Evolutionary conservation across 140 eudicot genomes (phyloP).

Genomic region (Senecio squalidus): DNA sequence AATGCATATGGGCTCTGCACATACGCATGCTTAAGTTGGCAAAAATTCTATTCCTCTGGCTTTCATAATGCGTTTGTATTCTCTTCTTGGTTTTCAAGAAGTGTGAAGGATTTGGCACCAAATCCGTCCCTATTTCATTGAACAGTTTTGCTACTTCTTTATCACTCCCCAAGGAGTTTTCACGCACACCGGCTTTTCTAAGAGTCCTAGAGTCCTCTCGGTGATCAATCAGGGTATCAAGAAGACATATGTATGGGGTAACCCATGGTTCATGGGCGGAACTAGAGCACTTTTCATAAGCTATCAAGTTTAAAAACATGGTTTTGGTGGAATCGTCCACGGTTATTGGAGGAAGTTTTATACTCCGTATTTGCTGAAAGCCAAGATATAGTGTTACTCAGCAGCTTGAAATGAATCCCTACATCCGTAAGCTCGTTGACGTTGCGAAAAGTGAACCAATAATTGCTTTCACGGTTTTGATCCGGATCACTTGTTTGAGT

Average conservation of each 20-base stretch:
- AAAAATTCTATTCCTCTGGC: not conserved
- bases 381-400: not conserved
- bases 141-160: slow-evolving; percentile 25
- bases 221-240: slow-evolving; percentile 30
- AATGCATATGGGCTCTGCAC: slow-evolving; percentile 10
- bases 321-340: slow-evolving; percentile 17
- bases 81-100: not conserved
- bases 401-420: slow-evolving; percentile 17
- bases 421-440: slow-evolving; percentile 19
- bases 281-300: slow-evolving; percentile 30
- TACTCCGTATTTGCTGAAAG: not conserved
- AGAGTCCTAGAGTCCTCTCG: slow-evolving; percentile 28
- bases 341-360: slow-evolving; percentile 16
- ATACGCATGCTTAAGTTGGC: slow-evolving; percentile 14
- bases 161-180: not conserved
- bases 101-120: slow-evolving; percentile 15
- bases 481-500: not conserved
- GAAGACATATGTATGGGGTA: slow-evolving; percentile 31
- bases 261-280: slow-evolving; percentile 16
- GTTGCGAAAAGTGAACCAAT: slow-evolving; percentile 19
- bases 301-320: slow-evolving; percentile 34
- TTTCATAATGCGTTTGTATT: slow-evolving; percentile 21
- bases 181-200: slow-evolving; percentile 22
- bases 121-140: slow-evolving; percentile 19
- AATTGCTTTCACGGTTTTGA: not conserved